Evolutionary conservation across 345 rosid genomes (phyloP).

Genomic region (Salix arbutifolia): DNA sequence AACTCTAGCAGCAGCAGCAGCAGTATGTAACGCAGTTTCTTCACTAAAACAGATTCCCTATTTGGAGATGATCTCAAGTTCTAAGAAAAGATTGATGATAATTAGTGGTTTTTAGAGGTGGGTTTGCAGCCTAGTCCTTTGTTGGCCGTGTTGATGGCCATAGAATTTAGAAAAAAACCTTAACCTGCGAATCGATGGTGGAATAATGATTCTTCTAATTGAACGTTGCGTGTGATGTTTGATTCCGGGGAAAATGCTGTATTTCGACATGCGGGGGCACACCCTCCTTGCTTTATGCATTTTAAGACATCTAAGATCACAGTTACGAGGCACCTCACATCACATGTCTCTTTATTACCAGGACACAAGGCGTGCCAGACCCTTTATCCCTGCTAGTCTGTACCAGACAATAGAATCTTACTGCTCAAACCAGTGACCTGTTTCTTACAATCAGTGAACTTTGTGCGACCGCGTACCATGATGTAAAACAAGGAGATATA

Average conservation of each 20-base stretch:
- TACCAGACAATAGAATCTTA: neutral
- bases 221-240: neutral
- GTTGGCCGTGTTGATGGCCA: neutral
- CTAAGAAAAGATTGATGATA: neutral
- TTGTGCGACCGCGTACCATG: too few species aligned
- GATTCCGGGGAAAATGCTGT: neutral
- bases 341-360: neutral
- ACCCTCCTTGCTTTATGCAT: neutral
- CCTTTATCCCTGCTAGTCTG: neutral
- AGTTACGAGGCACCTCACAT: neutral
- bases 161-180: too few species aligned
- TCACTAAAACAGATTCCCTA: too few species aligned
- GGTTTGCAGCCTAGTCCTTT: too few species aligned
- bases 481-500: too few species aligned
- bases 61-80: neutral
- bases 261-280: neutral
- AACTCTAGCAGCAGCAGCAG: conserved; percentile 5
- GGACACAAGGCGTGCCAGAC: neutral
- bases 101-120: neutral
- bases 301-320: neutral
- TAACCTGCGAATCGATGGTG: neutral
- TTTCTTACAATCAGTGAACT: neutral
- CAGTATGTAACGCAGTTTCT: conserved; percentile 1
- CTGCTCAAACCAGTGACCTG: neutral
- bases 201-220: neutral